Conservation (phyloP, 1,284 basidiomycete species). For the Ceratobasidium sp. region DNA sequence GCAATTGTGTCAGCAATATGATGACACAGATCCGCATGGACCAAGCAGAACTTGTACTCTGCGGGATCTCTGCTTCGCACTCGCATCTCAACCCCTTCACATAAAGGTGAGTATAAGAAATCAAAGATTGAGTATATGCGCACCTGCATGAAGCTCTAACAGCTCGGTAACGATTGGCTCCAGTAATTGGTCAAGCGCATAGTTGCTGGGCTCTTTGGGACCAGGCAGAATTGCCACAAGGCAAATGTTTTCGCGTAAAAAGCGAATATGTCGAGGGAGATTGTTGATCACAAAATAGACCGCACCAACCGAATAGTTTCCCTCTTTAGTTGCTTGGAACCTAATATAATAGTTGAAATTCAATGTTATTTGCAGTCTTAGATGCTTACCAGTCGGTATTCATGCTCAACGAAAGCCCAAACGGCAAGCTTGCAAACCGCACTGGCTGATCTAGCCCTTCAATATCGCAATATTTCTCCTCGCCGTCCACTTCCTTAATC, state of each 20-base stretch:
- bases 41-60: neutral
- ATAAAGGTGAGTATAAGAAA: neutral
- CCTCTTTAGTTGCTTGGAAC: no score
- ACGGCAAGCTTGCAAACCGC: neutral
- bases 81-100: neutral
- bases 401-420: neutral
- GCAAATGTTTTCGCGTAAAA: slow-evolving; percentile 18
- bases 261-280: slow-evolving; percentile 13
- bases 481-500: no score
- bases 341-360: neutral
- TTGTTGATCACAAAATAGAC: slow-evolving; percentile 20
- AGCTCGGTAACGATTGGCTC: slow-evolving; percentile 21
- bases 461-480: no score
- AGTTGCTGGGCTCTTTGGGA: slow-evolving; percentile 16
- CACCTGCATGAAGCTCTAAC: slow-evolving; percentile 22
- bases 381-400: neutral
- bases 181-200: slow-evolving; percentile 28
- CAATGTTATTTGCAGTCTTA: neutral
- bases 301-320: no score
- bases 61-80: neutral
- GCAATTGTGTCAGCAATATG: neutral
- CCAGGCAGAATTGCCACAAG: slow-evolving; percentile 17
- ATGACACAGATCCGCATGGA: neutral
- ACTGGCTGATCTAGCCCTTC: neutral
- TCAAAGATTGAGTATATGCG: neutral